Base-by-base conservation (phyloP, 495 filamentous ascomycete genomes). In the Aspergillus coremiiformis region DNA sequence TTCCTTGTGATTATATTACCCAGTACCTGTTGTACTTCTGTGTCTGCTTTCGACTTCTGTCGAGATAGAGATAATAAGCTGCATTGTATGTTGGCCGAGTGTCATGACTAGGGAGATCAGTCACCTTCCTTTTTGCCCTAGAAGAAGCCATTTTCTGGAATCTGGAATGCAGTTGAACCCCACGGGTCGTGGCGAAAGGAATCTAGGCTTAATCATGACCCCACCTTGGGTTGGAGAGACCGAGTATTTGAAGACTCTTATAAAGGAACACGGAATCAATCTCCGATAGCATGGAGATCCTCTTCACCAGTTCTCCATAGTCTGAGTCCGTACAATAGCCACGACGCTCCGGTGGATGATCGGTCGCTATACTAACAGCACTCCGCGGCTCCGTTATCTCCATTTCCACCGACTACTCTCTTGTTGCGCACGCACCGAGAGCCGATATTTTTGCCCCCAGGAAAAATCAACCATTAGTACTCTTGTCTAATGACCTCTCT, bases 341-440 rank as follows among this genome's bases (percentile, higher is more conserved):
- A 35, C 37, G 39, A 22, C 37, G 33, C 39, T 10, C 8, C 41
- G 53, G 57, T 59, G 57, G 47, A 39, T 51, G 58, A 60, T 60
- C 58, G 19, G 58, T 54, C 58, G 51, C 54, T 60, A 60, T 60
- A 37, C 11, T 21, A 50, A 45, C 50, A 47, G 47, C 46, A 52
- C 12, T 45, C 47, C 57, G 42, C 47, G 54, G 58, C 42, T 44
- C 52, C 41, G 44, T 54, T 54, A 60, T 60, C 57, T 51, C 46
- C 27, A 45, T 54, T 60, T 39, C 47, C 58, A 60, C 58, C 47
- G 41, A 41, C 23, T 30, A 7, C 19, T 20, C 37, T 21, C 37
- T 41, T 6, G 17, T 41, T 41, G 37, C 37, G 17, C 37, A 41
- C 37, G 17, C 37, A 41, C 32, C 10, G 32, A n/a, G 32, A 35